Evolutionary conservation across 495 filamentous ascomycete genomes (phyloP), one percentile per base, ranked within the genome.

Genomic region (Xylaria venustula): DNA sequence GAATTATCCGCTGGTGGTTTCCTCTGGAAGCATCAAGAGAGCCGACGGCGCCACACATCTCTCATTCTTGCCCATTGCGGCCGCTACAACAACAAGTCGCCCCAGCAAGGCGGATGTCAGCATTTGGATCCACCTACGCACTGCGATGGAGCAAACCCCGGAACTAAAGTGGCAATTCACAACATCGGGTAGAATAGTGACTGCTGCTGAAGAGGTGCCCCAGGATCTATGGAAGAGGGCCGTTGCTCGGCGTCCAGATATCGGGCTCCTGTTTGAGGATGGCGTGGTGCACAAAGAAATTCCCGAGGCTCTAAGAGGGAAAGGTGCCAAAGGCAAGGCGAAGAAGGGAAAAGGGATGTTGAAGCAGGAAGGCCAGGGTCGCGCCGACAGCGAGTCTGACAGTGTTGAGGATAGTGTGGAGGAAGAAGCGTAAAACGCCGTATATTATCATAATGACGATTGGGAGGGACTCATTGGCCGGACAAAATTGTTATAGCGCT

Each of bases 251-350:
- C 67, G 71, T 6, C 69, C 71, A 0, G 73, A 73, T 48, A 62
- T 75, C 14, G 73, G 73, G 2, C 12, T 71, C 28, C 54, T 75
- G 40, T 71, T 73, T 51, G 73, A 75, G 64, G 67, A 71, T 32
- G 73, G 73, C 5, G 58, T 69, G 54, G 67, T 77, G 14, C 67
- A 69, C 36, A 80, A 80, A 64, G 77, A 80, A 46, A 65, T 80
- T 4, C 77, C 77, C 0, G 70, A 74, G n/a, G 73, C 62, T 25
- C 52, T 79, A 17, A 67, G 77, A 7, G 74, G 77, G 1, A 77
- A 77, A 66, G 77, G 75, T 3, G 65, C 65, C n/a, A 74, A 71
- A 54, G 71, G 60, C 22, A 73, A 73, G 68, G 62, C 71, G 4
- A 73, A 70, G 67, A 79, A 75, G 68, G 73, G 71, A 37, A 70